A percentile compares a stretch with the other conserved stretches of the same genome.
Conservation (phyloP, 2,329 filamentous ascomycete genomes). For the Hymenoscyphus repandus region DNA sequence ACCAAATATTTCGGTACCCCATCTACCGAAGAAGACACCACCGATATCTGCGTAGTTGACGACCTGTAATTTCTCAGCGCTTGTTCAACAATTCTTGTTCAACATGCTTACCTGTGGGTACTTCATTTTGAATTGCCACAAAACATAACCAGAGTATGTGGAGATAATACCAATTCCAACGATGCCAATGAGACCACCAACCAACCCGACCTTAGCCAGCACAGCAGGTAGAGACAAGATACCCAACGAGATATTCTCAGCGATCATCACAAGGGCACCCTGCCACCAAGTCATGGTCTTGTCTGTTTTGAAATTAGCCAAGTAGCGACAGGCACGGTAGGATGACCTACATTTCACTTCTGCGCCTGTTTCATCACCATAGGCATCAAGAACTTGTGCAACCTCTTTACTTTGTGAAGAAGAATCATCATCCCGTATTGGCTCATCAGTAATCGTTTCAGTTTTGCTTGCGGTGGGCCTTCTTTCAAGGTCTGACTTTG, state of each 20-base stretch:
- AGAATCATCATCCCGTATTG: not conserved
- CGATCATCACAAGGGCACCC: conserved; percentile 33
- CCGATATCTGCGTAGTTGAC: conserved; percentile 42
- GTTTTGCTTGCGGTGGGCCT: too few species aligned
- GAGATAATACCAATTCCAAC: conserved; percentile 48
- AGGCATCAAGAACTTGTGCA: not conserved
- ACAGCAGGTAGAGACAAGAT: conserved; percentile 25
- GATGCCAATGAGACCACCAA: conserved; percentile 41
- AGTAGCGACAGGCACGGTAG: not conserved
- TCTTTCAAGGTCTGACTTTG: too few species aligned
- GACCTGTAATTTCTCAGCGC: not conserved
- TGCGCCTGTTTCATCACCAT: not conserved
- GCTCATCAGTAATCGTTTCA: too few species aligned
- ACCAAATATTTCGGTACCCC: conserved; percentile 47
- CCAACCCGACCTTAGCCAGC: conserved; percentile 12
- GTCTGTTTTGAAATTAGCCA: not conserved
- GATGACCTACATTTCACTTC: not conserved
- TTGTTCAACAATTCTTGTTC: conserved; percentile 14
- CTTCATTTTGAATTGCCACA: conserved; percentile 52
- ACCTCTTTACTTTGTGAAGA: not conserved
- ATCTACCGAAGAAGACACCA: conserved; percentile 43
- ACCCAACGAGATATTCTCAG: conserved; percentile 27
- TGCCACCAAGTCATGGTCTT: not conserved
- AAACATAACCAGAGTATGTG: conserved; percentile 56
- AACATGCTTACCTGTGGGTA: conserved; percentile 49